Evolutionary conservation across 176 grass and related monocot species (phyloP), one percentile per base, ranked within the genome.

Genomic region (Aechmea fasciata): DNA sequence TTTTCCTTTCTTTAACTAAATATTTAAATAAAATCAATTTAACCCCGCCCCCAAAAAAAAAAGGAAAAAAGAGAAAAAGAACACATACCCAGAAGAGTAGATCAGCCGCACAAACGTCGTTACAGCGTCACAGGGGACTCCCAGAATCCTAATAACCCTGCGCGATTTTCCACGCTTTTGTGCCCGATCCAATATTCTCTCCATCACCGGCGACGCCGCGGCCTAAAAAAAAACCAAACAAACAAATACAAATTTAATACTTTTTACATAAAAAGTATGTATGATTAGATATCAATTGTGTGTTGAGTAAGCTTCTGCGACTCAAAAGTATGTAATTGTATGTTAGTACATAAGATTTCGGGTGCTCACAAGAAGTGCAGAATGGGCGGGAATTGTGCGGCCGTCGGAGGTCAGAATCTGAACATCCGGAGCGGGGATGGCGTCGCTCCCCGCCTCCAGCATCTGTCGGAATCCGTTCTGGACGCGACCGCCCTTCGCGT

Each of bases 71-170:
- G 23, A 52, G 18, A 0, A n/a, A 18, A 7, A 23, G 50, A 3
- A 23, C 5, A 59, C n/a, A 11, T 80, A 76, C 78, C 81, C 78
- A 74, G 73, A 74, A 78, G 81, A 80, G 78, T 80, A 82, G 55
- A 96, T 83, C 55, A 86, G 73, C 22, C 88, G 92, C 71, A 96
- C 68, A 78, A 96, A 96, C 33, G 88, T 83, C 9, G 69, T 68
- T 1, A 90, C 88, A 22, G 83, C 80, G 17, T 82, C 83, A 49
- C 78, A 70, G 48, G 78, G 75, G 71, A 96, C 88, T 69, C 92
- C 92, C 41, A 71, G 78, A 62, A 96, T 91, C 67, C 52, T 76
- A 55, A 96, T 78, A 69, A 59, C 73, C 80, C 70, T 61, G 48
- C 57, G 41, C 73, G 80, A 64, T 69, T 70, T 74, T 26, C 57